Evolutionary conservation across 371 early-diverging fungal genomes (phyloP).

Genomic region (Conidiobolus incongruus): DNA sequence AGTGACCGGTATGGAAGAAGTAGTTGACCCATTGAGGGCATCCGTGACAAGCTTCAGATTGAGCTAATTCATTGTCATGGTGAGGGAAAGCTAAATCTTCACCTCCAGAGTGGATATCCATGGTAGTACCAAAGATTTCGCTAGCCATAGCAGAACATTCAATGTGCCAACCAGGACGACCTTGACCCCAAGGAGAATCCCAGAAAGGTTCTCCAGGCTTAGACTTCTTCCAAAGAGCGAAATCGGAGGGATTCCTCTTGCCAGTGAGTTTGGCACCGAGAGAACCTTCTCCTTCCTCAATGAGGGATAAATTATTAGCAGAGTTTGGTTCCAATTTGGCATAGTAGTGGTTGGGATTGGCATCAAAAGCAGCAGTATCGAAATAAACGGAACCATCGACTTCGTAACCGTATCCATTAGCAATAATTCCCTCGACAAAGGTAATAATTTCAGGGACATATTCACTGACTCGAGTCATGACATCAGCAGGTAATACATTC

Average conservation of each 20-base stretch:
- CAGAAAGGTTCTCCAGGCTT: constrained; percentile 96
- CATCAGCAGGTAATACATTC: constrained; percentile 75
- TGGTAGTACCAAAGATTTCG: constrained; percentile 65
- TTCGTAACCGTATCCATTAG: constrained; percentile 89
- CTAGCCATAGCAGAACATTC: constrained; percentile 99
- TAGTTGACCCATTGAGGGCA: constrained; percentile 96
- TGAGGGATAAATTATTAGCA: constrained; percentile 48
- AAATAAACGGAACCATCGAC: constrained; percentile 97
- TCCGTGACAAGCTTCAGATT: constrained; percentile 84
- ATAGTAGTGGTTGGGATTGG: constrained; percentile 61
- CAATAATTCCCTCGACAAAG: constrained; percentile 81
- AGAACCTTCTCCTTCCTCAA: constrained; percentile 83
- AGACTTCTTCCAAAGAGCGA: constrained; percentile 97
- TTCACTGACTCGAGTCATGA: constrained; percentile 94
- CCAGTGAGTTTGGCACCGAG: constrained; percentile 47
- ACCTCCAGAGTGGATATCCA: constrained; percentile 99
- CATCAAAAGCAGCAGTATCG: constrained; percentile 77
- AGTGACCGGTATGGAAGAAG: constrained; percentile 97
- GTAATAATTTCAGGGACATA: constrained; percentile 89
- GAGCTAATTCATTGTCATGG: constrained; percentile 99
- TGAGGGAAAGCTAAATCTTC: constrained; percentile 98
- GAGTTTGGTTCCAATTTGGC: constrained; percentile 87
- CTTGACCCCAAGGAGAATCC: constrained; percentile 85
- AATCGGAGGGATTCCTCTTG: constrained; percentile 68
- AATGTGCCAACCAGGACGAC: constrained; percentile 99